Base-by-base conservation (phyloP, 83 land plant species). In the Picea abies region DNA sequence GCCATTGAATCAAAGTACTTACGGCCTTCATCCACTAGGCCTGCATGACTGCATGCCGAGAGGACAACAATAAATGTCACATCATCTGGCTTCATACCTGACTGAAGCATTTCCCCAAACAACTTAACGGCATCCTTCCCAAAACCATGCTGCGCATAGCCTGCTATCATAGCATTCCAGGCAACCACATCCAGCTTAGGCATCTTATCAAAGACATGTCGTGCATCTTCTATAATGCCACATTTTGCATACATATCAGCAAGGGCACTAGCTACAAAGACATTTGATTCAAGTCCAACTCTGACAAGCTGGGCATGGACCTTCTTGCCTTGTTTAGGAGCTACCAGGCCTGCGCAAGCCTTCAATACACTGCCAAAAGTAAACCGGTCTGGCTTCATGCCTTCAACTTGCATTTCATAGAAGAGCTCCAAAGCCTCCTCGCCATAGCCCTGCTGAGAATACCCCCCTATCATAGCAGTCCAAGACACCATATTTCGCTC, bases 161-260 rank as follows among this genome's bases (percentile, higher is more conserved):
- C 86, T 35, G 82, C 84, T 29, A 88, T 63, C 84, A 88, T 72
- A 15, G 84, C 75, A 82, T 88, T 88, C 86, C 89, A 88, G 65
- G 80, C 79, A 58, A 83, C 84, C 67, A 79, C 19, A 77, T 84
- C 86, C 19, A 5, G 37, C 65, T 82, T 17, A 79, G 79, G 25
- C 23, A 78, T 78, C 6, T 41, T 60, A 63, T 78, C 84, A 73
- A 89, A 89, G 0, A 81, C 84, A 17, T 12, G 15, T 67, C 73
- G 77, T 23, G 85, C 85, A 22, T 79, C 62, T n/a, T 68, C 63
- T 47, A 84, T 64, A 60, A 69, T 70, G 60, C 86, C 86, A 49
- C 70, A 79, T 78, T 80, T 86, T 1, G 86, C 82, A 84, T 89
- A 86, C 86, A 89, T 84, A 63, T 78, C 41, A 39, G 84, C 23